phyloP scores from a whole-genome alignment of 768 basidiomycete genomes.

The Suillus hirtellus region DNA sequence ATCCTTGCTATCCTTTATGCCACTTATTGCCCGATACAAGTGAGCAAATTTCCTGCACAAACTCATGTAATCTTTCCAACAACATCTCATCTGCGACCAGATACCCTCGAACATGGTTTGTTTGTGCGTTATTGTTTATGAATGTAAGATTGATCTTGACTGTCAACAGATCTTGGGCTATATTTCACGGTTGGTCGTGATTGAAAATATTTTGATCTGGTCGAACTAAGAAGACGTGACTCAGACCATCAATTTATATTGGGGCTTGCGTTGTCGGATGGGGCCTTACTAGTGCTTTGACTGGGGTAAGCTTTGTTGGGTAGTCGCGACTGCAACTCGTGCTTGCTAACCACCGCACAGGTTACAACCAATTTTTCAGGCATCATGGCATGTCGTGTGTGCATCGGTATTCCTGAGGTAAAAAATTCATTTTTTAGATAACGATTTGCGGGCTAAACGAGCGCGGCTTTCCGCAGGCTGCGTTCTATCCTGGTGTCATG shows the following conservation, averaged over 20 bases:
- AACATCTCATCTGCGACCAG: slow-evolving; percentile 21
- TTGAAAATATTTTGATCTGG: neutral
- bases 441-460: too few relatives aligned
- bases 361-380: slow-evolving; percentile 55
- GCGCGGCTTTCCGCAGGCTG: slow-evolving; percentile 39
- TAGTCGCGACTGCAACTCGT: neutral
- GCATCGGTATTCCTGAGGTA: slow-evolving; percentile 64
- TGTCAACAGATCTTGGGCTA: slow-evolving; percentile 53
- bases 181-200: slow-evolving; percentile 45
- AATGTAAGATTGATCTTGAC: neutral
- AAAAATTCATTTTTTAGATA: neutral
- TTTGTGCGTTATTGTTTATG: neutral
- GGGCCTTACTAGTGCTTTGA: slow-evolving; percentile 63
- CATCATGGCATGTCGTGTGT: slow-evolving; percentile 56
- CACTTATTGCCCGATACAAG: slow-evolving; percentile 57
- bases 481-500: slow-evolving; percentile 62
- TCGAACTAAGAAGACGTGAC: neutral
- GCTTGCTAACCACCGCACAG: slow-evolving; percentile 30
- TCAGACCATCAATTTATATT: slow-evolving; percentile 63
- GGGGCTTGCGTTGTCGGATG: slow-evolving; percentile 59
- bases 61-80: neutral
- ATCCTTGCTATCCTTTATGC: slow-evolving; percentile 55
- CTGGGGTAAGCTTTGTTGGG: slow-evolving; percentile 43
- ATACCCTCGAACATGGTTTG: slow-evolving; percentile 70
- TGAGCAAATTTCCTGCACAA: neutral